Conservation (phyloP, 768 basidiomycete genomes). For the Dentipellis sp. region DNA sequence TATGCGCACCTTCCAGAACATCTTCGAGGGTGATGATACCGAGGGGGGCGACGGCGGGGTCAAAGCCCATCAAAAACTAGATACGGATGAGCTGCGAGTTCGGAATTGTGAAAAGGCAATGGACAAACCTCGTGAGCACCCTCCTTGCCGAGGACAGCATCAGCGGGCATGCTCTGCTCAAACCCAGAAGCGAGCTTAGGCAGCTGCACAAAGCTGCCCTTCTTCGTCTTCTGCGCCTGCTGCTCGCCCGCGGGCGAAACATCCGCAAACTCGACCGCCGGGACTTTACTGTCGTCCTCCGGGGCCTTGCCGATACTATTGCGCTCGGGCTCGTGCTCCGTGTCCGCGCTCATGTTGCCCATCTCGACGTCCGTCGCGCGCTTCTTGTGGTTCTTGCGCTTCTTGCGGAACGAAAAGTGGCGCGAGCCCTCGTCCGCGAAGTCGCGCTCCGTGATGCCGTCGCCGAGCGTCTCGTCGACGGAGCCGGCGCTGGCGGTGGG, state of each 20-base stretch:
- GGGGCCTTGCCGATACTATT: conserved; percentile 17
- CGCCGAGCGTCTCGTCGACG: conserved; percentile 17
- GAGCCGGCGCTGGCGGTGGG: conserved; percentile 11
- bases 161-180: conserved; percentile 85
- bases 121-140: conserved; percentile 60
- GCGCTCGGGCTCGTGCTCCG: conserved; percentile 15
- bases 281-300: too few species aligned
- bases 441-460: conserved; percentile 12
- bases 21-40: conserved; percentile 94
- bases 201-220: conserved; percentile 19
- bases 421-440: conserved; percentile 6
- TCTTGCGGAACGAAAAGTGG: conserved; percentile 14
- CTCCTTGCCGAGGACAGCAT: conserved; percentile 71
- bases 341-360: conserved; percentile 17
- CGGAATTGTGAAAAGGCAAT: background rate
- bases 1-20: conserved; percentile 66
- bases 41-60: conserved; percentile 74
- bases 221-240: conserved; percentile 11
- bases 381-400: conserved; percentile 15
- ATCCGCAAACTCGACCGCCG: background rate
- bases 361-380: conserved; percentile 20
- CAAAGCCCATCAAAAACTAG: conserved; percentile 74
- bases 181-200: conserved; percentile 20
- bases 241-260: background rate
- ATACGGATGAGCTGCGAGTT: background rate